Evolutionary conservation across 306 rosid genomes (phyloP), one percentile per base, ranked within the genome.

Genomic region (Senna siamea): DNA sequence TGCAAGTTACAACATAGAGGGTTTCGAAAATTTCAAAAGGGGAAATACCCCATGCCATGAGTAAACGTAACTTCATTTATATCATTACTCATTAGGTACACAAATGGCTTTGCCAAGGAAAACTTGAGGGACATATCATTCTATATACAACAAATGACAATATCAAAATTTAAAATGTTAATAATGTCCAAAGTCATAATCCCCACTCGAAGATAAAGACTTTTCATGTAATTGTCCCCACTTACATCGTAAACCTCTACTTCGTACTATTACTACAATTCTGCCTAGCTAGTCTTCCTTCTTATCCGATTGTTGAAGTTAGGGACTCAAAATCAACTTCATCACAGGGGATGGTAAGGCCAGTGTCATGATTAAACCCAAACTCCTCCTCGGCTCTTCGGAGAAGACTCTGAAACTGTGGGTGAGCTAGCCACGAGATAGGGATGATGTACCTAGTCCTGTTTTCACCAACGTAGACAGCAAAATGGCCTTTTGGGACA

Each of bases 401-500:
- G 41, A 93, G 90, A 59, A 93, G 76, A 44, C 20, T 85, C 63
- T 93, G 95, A 72, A 93, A 93, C 79, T 81, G 87, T 1, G 96
- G 91, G 23, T 82, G 92, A 74, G 87, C 78, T 53, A 93, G 56
- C 91, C 90, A 93, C 5, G 95, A 81, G 65, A 93, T 93, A 0
- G 98, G 96, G 63, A 93, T 74, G 17, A 93, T 85, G 56, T 87
- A 82, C 66, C 98, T 79, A 65, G 90, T 87, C 63, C 98, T 83
- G 50, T 90, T 90, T 70, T 88, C 87, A 4, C 98, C 98, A 37
- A 93, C 98, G 40, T 93, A 93, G 7, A 93, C 98, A 3, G 87
- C 91, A 61, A 93, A 93, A 66, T 93, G 98, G 5, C 98, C 98
- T 78, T 76, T 90, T 0, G 96, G 98, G 5, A 92, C 92, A 57